Percentiles rank a stretch among this genome's conserved stretches.
phyloP scores from a whole-genome alignment of 2,329 filamentous ascomycete species.

The Sphaerulina populicola region DNA sequence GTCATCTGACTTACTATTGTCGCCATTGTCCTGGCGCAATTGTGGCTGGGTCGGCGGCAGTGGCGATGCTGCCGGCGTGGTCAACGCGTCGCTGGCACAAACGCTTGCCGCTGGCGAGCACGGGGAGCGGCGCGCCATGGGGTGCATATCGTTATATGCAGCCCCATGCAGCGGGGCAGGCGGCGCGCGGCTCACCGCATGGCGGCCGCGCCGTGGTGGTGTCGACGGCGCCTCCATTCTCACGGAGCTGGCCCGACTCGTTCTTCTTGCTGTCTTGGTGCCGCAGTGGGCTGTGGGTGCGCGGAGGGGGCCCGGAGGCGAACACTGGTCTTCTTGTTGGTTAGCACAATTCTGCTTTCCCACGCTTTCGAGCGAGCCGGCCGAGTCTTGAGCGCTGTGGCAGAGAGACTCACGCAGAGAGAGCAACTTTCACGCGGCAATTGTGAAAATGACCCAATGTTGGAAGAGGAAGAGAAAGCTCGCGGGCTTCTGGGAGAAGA shows the following conservation, averaged over 20 bases:
- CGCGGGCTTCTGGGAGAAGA: not conserved
- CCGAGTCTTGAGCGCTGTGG: constrained; percentile 1
- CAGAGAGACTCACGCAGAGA: constrained; percentile 4
- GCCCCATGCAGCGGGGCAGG: constrained; percentile 60
- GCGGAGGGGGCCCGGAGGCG: not conserved
- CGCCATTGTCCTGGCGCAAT: not conserved
- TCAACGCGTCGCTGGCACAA: constrained; percentile 7
- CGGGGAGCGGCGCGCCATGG: not conserved
- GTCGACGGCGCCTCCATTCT: constrained; percentile 16
- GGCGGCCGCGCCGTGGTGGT: constrained; percentile 14
- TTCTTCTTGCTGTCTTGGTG: not conserved
- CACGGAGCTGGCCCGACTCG: not conserved
- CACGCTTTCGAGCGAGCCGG: not conserved
- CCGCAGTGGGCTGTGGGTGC: not conserved
- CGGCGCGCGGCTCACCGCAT: constrained; percentile 44
- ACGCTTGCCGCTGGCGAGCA: not conserved
- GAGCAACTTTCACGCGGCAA: not conserved
- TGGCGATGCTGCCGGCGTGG: not conserved
- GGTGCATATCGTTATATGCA: constrained; percentile 3
- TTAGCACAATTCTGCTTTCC: not conserved
- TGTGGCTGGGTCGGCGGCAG: not conserved
- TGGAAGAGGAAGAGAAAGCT: constrained; percentile 5
- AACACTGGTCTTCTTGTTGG: not conserved
- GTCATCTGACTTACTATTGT: constrained; percentile 9
- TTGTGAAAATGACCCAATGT: not conserved